These are phyloP conservation scores for Echeveria elegans DNA, from an alignment of 164 flowering plant genomes.

Conservation along the genomic window DNA sequence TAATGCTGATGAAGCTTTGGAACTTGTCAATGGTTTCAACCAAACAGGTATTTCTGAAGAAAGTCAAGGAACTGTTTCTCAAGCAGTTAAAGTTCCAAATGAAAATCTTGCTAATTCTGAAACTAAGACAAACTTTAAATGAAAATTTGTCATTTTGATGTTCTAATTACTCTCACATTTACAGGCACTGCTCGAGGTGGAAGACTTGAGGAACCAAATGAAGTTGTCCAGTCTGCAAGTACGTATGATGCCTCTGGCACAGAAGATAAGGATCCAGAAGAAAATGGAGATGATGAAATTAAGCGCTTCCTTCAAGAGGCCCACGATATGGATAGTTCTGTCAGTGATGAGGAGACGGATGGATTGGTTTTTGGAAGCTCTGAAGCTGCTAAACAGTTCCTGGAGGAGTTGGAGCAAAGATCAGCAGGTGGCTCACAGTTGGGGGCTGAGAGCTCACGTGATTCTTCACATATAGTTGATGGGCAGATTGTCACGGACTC, in stretches of 20 bases:
- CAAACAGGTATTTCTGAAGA: neutral
- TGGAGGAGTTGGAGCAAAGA: slow-evolving; percentile 60
- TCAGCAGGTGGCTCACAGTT: slow-evolving; percentile 39
- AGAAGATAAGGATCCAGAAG: neutral
- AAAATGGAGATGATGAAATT: slow-evolving; percentile 4
- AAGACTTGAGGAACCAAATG: neutral
- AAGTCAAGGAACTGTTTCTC: slow-evolving; percentile 6
- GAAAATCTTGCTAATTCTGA: slow-evolving; percentile 13
- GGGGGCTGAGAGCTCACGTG: slow-evolving; percentile 34
- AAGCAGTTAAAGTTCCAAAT: neutral
- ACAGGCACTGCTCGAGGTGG: slow-evolving; percentile 1
- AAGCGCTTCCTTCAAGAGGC: slow-evolving; percentile 1
- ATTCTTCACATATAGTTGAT: slow-evolving; percentile 41
- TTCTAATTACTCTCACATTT: neutral
- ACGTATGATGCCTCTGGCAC: neutral
- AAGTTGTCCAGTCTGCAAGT: slow-evolving; percentile 1
- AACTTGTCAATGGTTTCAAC: slow-evolving; percentile 19
- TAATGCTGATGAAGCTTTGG: slow-evolving; percentile 13
- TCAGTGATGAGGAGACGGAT: slow-evolving; percentile 43
- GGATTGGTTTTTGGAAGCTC: slow-evolving; percentile 50
- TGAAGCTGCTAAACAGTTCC: slow-evolving; percentile 51
- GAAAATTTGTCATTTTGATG: neutral
- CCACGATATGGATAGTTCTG: slow-evolving; percentile 31
- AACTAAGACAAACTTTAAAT: neutral
- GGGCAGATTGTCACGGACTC: slow-evolving; percentile 83